These are phyloP conservation scores for Antitrichia curtipendula DNA, from an alignment of 225 moss, liverwort and hornwort species.

Conservation along the genomic window DNA sequence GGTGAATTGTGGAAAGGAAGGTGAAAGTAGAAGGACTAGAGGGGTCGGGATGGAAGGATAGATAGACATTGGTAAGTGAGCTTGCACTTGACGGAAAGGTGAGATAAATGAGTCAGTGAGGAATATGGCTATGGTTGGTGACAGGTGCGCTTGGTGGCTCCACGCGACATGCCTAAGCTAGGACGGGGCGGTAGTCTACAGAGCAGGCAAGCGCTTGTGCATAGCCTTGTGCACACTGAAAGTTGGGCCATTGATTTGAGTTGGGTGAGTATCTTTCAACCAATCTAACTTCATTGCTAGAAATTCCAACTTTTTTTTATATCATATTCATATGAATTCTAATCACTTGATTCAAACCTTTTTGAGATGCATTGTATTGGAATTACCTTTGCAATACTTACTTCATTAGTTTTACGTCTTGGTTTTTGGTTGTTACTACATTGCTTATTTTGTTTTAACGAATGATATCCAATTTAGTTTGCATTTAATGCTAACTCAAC, in stretches of 20 bases:
- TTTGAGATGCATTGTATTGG: background rate
- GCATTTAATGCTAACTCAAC: background rate
- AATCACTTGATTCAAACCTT: background rate
- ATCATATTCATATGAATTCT: background rate
- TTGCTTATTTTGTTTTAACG: background rate
- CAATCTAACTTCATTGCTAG: background rate
- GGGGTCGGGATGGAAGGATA: background rate
- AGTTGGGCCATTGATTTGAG: slow-evolving; percentile 54
- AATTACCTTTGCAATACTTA: background rate
- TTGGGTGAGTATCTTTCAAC: slow-evolving; percentile 6
- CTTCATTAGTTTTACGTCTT: background rate
- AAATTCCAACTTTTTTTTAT: background rate
- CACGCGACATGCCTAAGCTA: slow-evolving; percentile 49
- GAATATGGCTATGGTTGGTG: slow-evolving; percentile 16
- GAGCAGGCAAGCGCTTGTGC: slow-evolving; percentile 38
- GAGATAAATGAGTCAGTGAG: slow-evolving; percentile 5
- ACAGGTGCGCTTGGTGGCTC: slow-evolving; percentile 50
- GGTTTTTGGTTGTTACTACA: background rate
- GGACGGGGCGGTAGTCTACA: slow-evolving; percentile 41
- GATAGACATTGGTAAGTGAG: background rate
- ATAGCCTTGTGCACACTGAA: slow-evolving; percentile 50
- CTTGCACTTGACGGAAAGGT: slow-evolving; percentile 5
- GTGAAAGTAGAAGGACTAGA: background rate
- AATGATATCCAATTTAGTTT: background rate
- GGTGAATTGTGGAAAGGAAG: background rate